Conservation (phyloP, 768 basidiomycete genomes). For the Podaxis sp. region DNA sequence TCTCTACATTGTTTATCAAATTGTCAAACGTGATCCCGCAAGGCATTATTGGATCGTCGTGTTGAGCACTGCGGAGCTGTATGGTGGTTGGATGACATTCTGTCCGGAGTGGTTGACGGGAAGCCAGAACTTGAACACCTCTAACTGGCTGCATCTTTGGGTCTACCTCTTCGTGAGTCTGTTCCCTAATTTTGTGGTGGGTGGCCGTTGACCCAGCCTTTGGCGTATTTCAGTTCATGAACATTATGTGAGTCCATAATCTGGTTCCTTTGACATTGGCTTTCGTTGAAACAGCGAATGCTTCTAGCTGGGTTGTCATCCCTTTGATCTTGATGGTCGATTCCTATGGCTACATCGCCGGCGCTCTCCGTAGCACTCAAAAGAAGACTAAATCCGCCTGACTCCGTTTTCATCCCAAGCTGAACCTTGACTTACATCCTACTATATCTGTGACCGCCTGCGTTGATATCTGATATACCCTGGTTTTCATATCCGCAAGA, state of each 20-base stretch:
- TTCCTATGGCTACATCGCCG: conserved; percentile 71
- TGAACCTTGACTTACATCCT: neutral
- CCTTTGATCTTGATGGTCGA: conserved; percentile 78
- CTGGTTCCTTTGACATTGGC: neutral
- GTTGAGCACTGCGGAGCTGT: conserved; percentile 72
- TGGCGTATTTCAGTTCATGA: conserved; percentile 65
- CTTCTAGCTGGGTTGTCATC: conserved; percentile 72
- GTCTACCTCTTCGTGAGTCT: conserved; percentile 75
- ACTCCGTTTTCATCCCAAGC: neutral
- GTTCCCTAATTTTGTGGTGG: neutral
- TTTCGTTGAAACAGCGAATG: neutral
- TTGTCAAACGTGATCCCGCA: conserved; percentile 63
- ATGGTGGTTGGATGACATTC: conserved; percentile 91
- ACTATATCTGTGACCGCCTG: neutral
- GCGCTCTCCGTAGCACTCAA: conserved; percentile 49
- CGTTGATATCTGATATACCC: neutral
- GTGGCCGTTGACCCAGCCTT: neutral
- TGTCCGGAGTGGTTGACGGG: conserved; percentile 84
- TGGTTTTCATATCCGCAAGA: neutral
- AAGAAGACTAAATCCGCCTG: conserved; percentile 22
- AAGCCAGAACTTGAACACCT: conserved; percentile 68
- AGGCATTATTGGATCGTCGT: conserved; percentile 82
- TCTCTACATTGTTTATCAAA: conserved; percentile 67
- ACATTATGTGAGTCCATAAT: conserved; percentile 58
- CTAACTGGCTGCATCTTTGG: conserved; percentile 73